Percentiles rank a stretch among this genome's conserved stretches.
These are phyloP conservation scores for Aspergillus sp. DNA, from an alignment of 2,329 filamentous ascomycete species.

Conservation along the genomic window DNA sequence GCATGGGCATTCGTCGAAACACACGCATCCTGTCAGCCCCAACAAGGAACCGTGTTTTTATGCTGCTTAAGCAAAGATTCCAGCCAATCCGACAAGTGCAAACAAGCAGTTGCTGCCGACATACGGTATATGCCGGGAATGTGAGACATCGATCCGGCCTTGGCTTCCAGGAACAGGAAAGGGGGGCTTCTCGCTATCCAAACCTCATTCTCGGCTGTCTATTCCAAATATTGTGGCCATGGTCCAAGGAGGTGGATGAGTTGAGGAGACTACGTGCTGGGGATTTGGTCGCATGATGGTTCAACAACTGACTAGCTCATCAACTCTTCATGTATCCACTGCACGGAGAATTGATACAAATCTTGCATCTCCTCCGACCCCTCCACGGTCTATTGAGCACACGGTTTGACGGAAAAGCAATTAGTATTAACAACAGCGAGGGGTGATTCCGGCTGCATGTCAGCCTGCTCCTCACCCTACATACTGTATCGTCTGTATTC, in stretches of 20 bases:
- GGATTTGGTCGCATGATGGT: neutral
- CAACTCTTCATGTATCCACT: neutral
- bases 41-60: neutral
- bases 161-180: neutral
- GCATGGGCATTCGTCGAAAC: neutral
- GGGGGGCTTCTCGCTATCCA: neutral
- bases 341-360: neutral
- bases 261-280: neutral
- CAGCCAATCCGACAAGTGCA: neutral
- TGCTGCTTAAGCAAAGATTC: neutral
- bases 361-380: neutral
- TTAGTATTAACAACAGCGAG: neutral
- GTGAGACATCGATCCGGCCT: neutral
- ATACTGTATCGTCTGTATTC: neutral
- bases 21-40: neutral
- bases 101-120: neutral
- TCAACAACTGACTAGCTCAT: neutral
- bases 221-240: neutral
- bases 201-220: neutral
- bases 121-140: neutral
- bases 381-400: neutral
- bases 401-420: neutral
- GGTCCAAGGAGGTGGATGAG: neutral
- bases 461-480: neutral
- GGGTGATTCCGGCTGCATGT: neutral